Percentiles rank a stretch among this genome's conserved stretches.
Conservation (phyloP, 371 early-diverging fungal species). For the Quaeritorhiza haematococci region DNA sequence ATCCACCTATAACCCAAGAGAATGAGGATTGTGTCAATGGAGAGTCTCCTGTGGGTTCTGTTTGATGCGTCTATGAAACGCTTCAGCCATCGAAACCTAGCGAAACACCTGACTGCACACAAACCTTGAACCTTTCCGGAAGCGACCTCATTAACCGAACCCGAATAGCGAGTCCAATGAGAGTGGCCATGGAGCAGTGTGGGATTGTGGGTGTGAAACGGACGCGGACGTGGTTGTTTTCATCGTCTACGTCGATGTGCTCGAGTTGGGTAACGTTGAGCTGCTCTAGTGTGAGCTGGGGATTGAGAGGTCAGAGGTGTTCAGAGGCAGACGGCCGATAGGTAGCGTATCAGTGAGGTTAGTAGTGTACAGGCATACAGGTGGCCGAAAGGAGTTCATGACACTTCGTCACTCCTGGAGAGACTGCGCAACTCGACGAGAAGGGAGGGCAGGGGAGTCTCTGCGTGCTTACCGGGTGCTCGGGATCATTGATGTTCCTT, state of each 20-base stretch:
- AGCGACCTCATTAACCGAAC: conserved; percentile 83
- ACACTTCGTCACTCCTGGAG: not conserved
- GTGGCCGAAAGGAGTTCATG: not conserved
- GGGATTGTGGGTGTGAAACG: conserved; percentile 98
- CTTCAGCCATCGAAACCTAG: no score
- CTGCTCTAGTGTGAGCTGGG: conserved; percentile 83
- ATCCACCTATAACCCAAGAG: conserved; percentile 62
- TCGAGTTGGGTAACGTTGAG: conserved; percentile 86
- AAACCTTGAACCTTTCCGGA: conserved; percentile 83
- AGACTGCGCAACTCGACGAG: not conserved
- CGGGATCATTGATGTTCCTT: conserved; percentile 97
- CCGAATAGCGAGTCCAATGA: conserved; percentile 97
- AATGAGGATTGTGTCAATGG: no score
- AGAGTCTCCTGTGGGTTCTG: no score
- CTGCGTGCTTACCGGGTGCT: conserved; percentile 71
- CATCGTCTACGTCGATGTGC: conserved; percentile 75
- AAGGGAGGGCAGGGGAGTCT: conserved; percentile 17
- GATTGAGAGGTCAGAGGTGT: not conserved
- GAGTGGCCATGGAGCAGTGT: conserved; percentile 99
- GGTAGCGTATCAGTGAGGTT: not conserved
- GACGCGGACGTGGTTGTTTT: conserved; percentile 59
- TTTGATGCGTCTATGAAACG: no score
- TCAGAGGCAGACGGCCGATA: not conserved
- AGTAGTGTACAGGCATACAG: not conserved
- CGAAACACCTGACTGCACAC: not conserved